Conservation (phyloP, 208 protist genomes). For the Leishmania major region DNA sequence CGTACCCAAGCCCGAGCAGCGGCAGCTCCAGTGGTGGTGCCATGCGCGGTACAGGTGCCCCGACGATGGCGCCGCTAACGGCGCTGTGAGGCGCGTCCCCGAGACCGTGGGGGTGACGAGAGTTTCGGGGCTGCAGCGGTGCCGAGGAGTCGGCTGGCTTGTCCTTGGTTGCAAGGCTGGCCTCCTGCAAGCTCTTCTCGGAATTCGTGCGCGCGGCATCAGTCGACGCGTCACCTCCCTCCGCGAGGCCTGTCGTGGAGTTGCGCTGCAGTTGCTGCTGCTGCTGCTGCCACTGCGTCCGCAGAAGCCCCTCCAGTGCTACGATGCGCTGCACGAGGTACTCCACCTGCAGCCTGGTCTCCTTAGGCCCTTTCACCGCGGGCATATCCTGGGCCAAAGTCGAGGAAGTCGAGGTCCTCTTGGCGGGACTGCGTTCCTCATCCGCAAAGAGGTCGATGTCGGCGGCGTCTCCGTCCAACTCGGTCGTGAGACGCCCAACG, state of each 20-base stretch:
- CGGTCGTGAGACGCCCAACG: constrained; percentile 21
- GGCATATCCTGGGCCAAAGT: background rate
- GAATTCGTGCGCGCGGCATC: background rate
- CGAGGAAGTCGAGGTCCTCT: background rate
- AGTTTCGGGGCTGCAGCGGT: constrained; percentile 2
- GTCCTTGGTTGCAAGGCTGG: background rate
- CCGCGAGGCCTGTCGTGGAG: background rate
- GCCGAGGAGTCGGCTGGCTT: background rate
- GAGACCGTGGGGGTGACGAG: constrained; percentile 6
- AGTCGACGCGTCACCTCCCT: background rate
- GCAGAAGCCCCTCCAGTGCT: constrained; percentile 37
- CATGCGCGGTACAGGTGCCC: background rate
- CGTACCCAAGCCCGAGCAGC: constrained; percentile 53
- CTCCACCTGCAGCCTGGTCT: constrained; percentile 67
- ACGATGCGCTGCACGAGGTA: constrained; percentile 68
- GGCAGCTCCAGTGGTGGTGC: constrained; percentile 28
- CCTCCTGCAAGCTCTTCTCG: background rate
- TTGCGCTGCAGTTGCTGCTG: background rate
- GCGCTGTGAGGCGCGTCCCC: background rate
- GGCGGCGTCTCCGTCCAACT: constrained; percentile 7
- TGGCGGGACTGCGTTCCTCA: background rate
- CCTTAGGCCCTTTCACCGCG: constrained; percentile 42
- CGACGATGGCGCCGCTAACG: background rate
- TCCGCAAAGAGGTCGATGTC: background rate
- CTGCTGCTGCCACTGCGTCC: constrained; percentile 12